These are phyloP conservation scores for Madurella fahalii DNA, from an alignment of 2,329 filamentous ascomycete species.

Conservation along the genomic window DNA sequence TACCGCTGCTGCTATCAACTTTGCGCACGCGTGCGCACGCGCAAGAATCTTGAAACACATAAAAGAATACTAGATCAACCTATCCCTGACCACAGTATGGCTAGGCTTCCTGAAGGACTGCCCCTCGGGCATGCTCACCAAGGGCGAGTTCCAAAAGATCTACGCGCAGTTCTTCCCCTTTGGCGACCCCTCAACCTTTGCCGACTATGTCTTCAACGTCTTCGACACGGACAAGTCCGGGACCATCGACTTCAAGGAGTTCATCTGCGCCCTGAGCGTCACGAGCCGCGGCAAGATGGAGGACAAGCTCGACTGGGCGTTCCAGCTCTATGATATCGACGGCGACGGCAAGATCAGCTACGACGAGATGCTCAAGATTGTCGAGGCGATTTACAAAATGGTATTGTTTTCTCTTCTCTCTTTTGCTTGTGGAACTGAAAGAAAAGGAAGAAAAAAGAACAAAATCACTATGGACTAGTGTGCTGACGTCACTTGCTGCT, in stretches of 20 bases:
- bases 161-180: slow-evolving; percentile 99
- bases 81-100: background rate
- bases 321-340: slow-evolving; percentile 98
- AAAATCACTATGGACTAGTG: background rate
- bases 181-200: slow-evolving; percentile 93
- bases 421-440: background rate
- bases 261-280: slow-evolving; percentile 96
- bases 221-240: slow-evolving; percentile 97
- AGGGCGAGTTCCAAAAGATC: slow-evolving; percentile 99
- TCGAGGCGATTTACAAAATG: slow-evolving; percentile 99
- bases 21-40: background rate
- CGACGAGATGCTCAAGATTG: slow-evolving; percentile 97
- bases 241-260: slow-evolving; percentile 99
- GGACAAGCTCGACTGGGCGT: slow-evolving; percentile 98
- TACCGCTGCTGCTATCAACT: background rate
- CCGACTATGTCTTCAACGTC: slow-evolving; percentile 98
- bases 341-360: slow-evolving; percentile 99
- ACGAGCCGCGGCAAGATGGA: slow-evolving; percentile 98
- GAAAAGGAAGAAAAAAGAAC: too few species aligned
- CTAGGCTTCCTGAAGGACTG: slow-evolving; percentile 97
- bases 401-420: slow-evolving; percentile 44
- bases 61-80: background rate
- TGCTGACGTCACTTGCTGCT: background rate
- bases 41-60: background rate
- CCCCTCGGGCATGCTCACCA: slow-evolving; percentile 92